Conservation (phyloP, 2,329 filamentous ascomycete species). For the Exophiala oligosperma region DNA sequence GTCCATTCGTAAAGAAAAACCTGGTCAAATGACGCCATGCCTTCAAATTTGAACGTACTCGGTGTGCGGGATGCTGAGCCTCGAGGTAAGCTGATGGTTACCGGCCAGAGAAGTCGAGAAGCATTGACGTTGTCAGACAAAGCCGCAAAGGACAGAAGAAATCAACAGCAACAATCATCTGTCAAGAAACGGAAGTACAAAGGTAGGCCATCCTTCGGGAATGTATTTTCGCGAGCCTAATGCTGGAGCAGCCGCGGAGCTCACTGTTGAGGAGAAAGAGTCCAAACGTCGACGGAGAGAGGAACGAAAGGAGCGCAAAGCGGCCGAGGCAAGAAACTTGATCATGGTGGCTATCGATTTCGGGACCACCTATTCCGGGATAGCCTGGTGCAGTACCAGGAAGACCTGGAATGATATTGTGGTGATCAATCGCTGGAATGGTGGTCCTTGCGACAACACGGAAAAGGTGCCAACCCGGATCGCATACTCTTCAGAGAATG, state of each 20-base stretch:
- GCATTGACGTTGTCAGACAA: not conserved
- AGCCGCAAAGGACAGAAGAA: not conserved
- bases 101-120: not conserved
- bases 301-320: not conserved
- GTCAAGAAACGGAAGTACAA: not conserved
- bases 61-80: not conserved
- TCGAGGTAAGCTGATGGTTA: not conserved
- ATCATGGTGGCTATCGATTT: not conserved
- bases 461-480: slow-evolving; percentile 33
- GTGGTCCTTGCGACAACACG: slow-evolving; percentile 13
- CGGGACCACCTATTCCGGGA: not conserved
- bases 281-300: not conserved
- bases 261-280: not conserved
- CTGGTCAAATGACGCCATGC: not conserved
- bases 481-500: slow-evolving; percentile 31
- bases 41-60: not conserved
- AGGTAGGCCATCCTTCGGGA: not conserved
- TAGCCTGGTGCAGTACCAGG: not conserved
- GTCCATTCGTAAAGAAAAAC: not conserved
- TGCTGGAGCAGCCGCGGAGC: not conserved
- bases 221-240: too few species aligned
- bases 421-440: slow-evolving; percentile 31
- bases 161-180: not conserved
- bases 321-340: not conserved
- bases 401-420: slow-evolving; percentile 18